These are phyloP conservation scores for Kitagawia praeruptora DNA, from an alignment of 129 eudicot species.

Conservation along the genomic window DNA sequence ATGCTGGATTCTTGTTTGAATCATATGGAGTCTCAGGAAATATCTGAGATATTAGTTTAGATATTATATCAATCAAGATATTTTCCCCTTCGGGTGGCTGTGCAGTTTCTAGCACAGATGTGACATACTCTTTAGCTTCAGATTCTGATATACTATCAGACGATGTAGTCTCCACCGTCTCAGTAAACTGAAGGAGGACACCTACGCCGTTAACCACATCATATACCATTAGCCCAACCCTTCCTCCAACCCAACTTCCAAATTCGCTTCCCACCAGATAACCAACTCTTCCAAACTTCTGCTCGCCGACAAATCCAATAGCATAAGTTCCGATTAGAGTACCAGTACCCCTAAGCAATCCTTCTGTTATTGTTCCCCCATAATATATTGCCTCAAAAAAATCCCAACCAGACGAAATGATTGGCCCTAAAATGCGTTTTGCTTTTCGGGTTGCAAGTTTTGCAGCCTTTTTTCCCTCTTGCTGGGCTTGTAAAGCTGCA, in stretches of 20 bases:
- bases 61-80: slow-evolving; percentile 8
- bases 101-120: slow-evolving; percentile 4
- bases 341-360: slow-evolving; percentile 80
- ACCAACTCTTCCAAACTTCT: slow-evolving; percentile 21
- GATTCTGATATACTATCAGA: slow-evolving; percentile 6
- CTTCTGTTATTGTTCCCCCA: slow-evolving; percentile 75
- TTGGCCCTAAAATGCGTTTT: slow-evolving; percentile 81
- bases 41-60: background rate
- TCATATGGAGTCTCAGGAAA: slow-evolving; percentile 2
- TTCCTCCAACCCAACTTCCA: slow-evolving; percentile 43
- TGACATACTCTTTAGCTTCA: background rate
- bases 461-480: slow-evolving; percentile 85
- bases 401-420: slow-evolving; percentile 94
- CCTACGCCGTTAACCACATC: slow-evolving; percentile 27
- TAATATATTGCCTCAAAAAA: slow-evolving; percentile 85
- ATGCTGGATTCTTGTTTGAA: slow-evolving; percentile 9
- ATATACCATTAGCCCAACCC: slow-evolving; percentile 31
- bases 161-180: slow-evolving; percentile 15
- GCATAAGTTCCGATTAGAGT: slow-evolving; percentile 71
- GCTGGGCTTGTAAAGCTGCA: slow-evolving; percentile 71
- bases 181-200: slow-evolving; percentile 40
- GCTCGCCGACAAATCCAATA: slow-evolving; percentile 42
- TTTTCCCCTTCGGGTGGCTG: background rate
- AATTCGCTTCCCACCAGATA: slow-evolving; percentile 37
- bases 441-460: slow-evolving; percentile 73